A percentile compares a stretch with the other conserved stretches of the same genome.
Evolutionary conservation across 805 yeast species (phyloP).

Genomic region (Nakazawaea wyomingensis): DNA sequence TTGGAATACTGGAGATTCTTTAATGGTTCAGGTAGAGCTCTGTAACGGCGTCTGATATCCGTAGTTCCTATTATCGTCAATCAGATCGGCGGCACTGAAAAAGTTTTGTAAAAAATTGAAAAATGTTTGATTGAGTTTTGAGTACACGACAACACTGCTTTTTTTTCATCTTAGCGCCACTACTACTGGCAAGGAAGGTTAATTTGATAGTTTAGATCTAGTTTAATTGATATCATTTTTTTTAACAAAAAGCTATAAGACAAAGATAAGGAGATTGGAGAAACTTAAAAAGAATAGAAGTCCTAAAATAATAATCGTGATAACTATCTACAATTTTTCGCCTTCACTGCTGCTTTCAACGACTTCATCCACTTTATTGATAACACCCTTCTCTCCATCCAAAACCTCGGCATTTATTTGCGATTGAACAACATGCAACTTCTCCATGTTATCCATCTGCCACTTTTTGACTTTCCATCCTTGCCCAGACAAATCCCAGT

Average conservation of each 20-base stretch:
- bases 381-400: slow-evolving; percentile 16
- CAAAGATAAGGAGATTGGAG: too few species aligned
- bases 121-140: background rate
- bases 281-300: too few species aligned
- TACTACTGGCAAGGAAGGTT: background rate
- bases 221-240: too few species aligned
- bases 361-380: slow-evolving; percentile 4
- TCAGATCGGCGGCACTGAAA: too few species aligned
- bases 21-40: too few species aligned
- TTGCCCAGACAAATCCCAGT: slow-evolving; percentile 83
- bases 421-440: slow-evolving; percentile 66
- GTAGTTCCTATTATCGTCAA: too few species aligned
- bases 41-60: too few species aligned
- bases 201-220: background rate
- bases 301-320: too few species aligned
- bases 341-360: slow-evolving; percentile 1
- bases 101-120: background rate
- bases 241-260: too few species aligned
- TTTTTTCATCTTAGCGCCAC: too few species aligned
- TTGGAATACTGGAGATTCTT: too few species aligned
- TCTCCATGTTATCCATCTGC: slow-evolving; percentile 71
- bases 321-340: too few species aligned
- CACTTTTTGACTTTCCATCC: slow-evolving; percentile 65
- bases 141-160: background rate
- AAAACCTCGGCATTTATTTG: slow-evolving; percentile 46